A percentile compares a stretch with the other conserved stretches of the same genome.
Evolutionary conservation across 2,329 filamentous ascomycete species (phyloP).

Genomic region (Talaromyces amestolkiae): DNA sequence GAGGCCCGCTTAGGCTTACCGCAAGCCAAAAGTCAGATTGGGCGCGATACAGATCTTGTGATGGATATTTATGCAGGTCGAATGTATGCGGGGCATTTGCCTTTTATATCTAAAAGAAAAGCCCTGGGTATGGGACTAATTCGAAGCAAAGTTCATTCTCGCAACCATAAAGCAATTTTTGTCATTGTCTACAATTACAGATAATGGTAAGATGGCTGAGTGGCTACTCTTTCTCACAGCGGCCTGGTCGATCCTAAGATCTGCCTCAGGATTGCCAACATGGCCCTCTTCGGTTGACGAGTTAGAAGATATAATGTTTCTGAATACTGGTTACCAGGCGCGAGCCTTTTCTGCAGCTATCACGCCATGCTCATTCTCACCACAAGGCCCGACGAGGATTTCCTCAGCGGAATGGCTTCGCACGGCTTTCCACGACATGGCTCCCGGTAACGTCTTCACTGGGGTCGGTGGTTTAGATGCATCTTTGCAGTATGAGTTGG

Average conservation of each 20-base stretch:
- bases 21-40: not conserved
- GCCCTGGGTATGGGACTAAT: not conserved
- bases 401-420: slow-evolving; percentile 17
- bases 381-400: slow-evolving; percentile 9
- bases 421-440: slow-evolving; percentile 18
- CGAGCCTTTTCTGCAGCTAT: slow-evolving; percentile 12
- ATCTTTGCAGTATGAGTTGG: slow-evolving; percentile 15
- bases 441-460: slow-evolving; percentile 11
- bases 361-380: slow-evolving; percentile 13
- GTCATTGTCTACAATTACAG: not conserved
- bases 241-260: not conserved
- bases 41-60: not conserved
- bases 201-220: slow-evolving; percentile 4
- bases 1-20: not conserved
- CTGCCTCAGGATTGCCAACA: slow-evolving; percentile 8
- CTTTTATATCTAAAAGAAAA: not conserved
- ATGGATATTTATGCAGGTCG: not conserved
- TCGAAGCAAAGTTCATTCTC: not conserved
- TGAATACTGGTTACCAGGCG: slow-evolving; percentile 14
- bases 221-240: slow-evolving; percentile 7
- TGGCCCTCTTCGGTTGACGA: slow-evolving; percentile 14
- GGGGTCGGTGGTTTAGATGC: slow-evolving; percentile 15
- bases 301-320: slow-evolving; percentile 16
- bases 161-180: not conserved
- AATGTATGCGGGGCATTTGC: not conserved